Percentiles rank a stretch among this genome's conserved stretches.
Evolutionary conservation across 371 early-diverging fungal species (phyloP).

Genomic region (Rhizopus sp.): DNA sequence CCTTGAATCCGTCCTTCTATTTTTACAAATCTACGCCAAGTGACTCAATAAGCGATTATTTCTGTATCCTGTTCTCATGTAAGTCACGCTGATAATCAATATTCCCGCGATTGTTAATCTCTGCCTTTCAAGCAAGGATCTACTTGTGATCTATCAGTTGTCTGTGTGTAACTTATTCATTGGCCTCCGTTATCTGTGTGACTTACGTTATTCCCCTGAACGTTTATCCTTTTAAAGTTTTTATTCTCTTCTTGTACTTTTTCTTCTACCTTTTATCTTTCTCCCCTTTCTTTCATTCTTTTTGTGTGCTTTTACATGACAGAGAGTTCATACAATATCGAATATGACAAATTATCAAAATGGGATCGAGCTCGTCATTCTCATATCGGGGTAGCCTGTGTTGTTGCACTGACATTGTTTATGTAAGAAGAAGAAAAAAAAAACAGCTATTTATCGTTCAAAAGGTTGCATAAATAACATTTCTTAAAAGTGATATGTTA

Average conservation of each 20-base stretch:
- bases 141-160: too few relatives aligned
- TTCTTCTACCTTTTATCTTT: not conserved
- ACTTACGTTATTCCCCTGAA: not conserved
- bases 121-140: too few relatives aligned
- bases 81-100: too few relatives aligned
- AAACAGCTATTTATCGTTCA: not conserved
- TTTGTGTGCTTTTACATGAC: not conserved
- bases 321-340: not conserved
- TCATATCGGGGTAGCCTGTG: slow-evolving; percentile 51
- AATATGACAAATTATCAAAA: slow-evolving; percentile 5
- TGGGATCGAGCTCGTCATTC: slow-evolving; percentile 52
- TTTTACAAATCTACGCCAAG: too few relatives aligned
- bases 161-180: too few relatives aligned
- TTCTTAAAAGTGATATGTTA: slow-evolving; percentile 61
- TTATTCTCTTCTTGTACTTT: not conserved
- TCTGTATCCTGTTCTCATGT: too few relatives aligned
- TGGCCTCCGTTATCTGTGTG: not conserved
- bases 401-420: slow-evolving; percentile 60
- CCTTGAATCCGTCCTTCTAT: too few relatives aligned
- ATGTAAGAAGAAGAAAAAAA: slow-evolving; percentile 34
- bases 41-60: too few relatives aligned
- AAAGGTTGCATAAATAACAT: not conserved
- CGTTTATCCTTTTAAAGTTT: not conserved
- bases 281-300: not conserved
- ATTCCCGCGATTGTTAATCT: too few relatives aligned